Percentiles rank a stretch among this genome's conserved stretches.
These are phyloP conservation scores for Vicia faba DNA, from an alignment of 306 rosid genomes.

Conservation along the genomic window DNA sequence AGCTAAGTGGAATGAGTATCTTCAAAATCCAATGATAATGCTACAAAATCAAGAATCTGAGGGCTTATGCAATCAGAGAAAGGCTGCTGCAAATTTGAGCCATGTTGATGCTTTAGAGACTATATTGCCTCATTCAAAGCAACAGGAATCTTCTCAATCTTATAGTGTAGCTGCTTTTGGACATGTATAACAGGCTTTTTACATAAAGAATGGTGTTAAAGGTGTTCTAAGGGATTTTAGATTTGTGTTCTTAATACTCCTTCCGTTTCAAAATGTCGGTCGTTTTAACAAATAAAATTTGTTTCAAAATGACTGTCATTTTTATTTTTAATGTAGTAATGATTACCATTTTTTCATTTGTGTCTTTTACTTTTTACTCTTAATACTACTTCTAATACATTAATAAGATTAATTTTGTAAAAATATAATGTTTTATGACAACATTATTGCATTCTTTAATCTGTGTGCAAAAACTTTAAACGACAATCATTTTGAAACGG, in stretches of 20 bases:
- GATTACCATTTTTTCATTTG: no score
- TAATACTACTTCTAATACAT: no score
- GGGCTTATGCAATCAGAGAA: constrained; percentile 42
- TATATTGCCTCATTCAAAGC: constrained; percentile 45
- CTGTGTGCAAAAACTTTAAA: no score
- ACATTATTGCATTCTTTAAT: no score
- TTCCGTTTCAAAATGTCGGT: no score
- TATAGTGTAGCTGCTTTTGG: constrained; percentile 47
- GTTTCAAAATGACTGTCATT: no score
- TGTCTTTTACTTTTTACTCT: no score
- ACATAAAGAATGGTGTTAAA: constrained; percentile 19
- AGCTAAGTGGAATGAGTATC: constrained; percentile 56
- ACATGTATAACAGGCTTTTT: constrained; percentile 45
- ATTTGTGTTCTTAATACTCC: constrained; percentile 31
- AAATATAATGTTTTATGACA: no score
- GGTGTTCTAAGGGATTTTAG: constrained; percentile 10
- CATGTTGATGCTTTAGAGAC: constrained; percentile 45
- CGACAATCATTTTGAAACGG: no score
- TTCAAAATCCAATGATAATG: constrained; percentile 52
- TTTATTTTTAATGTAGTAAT: no score
- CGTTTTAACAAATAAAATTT: no score
- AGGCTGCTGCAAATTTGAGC: constrained; percentile 41
- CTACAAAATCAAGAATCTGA: constrained; percentile 40
- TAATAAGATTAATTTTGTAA: no score
- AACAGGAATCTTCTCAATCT: constrained; percentile 40